Evolutionary conservation across 495 filamentous ascomycete genomes (phyloP).

Genomic region (Xylaria sp.): DNA sequence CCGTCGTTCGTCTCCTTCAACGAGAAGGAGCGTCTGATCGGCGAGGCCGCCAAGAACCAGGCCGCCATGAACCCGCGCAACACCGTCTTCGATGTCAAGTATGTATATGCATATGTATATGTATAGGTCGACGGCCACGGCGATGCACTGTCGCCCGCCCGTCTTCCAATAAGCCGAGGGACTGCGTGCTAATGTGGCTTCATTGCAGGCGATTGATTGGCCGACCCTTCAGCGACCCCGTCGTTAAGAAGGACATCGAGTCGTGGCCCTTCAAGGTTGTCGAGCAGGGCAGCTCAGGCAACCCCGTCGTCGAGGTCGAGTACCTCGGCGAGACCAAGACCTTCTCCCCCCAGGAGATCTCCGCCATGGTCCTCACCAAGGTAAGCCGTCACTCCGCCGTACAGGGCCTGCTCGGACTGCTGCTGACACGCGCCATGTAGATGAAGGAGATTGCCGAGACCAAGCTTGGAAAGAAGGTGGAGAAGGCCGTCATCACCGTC

Average conservation of each 20-base stretch:
- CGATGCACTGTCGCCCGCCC: background rate
- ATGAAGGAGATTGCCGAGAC: constrained; percentile 98
- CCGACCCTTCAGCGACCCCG: constrained; percentile 90
- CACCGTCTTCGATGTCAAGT: constrained; percentile 98
- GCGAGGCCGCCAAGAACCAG: constrained; percentile 99
- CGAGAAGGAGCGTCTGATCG: constrained; percentile 96
- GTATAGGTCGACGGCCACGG: constrained; percentile 39
- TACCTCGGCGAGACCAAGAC: constrained; percentile 93
- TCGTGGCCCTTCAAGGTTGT: constrained; percentile 98
- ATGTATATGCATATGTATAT: no score
- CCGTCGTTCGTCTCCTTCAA: constrained; percentile 99
- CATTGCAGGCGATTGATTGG: constrained; percentile 83
- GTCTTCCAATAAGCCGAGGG: background rate
- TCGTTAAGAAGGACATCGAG: constrained; percentile 97
- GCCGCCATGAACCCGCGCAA: constrained; percentile 98
- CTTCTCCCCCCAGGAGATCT: constrained; percentile 98
- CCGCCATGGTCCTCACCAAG: constrained; percentile 92
- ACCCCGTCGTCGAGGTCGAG: constrained; percentile 92
- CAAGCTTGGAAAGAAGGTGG: constrained; percentile 95
- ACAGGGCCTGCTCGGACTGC: background rate
- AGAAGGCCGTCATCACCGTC: constrained; percentile 98
- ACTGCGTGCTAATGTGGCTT: constrained; percentile 37
- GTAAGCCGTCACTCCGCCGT: constrained; percentile 51
- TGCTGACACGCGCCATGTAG: constrained; percentile 49
- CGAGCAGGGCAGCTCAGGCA: constrained; percentile 75